Percentiles rank a stretch among this genome's conserved stretches.
Conservation (phyloP, 768 basidiomycete genomes). For the Hortiboletus campestris region DNA sequence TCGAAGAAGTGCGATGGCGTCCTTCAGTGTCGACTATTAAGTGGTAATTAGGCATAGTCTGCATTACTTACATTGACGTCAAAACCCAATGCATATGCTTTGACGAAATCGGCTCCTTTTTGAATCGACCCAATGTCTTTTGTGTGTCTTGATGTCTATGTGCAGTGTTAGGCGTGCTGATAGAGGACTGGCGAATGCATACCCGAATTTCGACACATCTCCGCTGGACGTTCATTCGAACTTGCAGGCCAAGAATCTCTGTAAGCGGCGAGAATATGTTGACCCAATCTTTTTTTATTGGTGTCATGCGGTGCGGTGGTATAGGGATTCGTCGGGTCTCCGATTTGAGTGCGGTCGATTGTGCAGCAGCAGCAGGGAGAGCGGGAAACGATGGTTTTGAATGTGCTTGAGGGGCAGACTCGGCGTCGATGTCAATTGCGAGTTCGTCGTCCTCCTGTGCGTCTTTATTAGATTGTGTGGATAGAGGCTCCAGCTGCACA, state of each 20-base stretch:
- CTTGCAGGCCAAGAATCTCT: constrained; percentile 91
- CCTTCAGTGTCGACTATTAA: constrained; percentile 45
- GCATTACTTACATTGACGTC: constrained; percentile 75
- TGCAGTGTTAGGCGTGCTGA: not conserved
- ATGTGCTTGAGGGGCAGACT: constrained; percentile 43
- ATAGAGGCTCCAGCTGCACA: constrained; percentile 26
- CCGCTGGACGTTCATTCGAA: constrained; percentile 93
- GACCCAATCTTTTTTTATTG: constrained; percentile 94
- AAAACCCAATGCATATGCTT: constrained; percentile 92
- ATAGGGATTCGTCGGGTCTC: constrained; percentile 89
- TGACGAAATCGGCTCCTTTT: constrained; percentile 96
- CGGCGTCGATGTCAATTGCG: constrained; percentile 54
- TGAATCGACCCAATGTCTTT: constrained; percentile 92
- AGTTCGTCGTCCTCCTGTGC: constrained; percentile 56
- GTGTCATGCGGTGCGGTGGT: constrained; percentile 97
- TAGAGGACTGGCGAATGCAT: constrained; percentile 30
- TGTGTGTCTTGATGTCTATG: constrained; percentile 90
- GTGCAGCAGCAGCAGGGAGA: constrained; percentile 57
- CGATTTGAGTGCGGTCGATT: constrained; percentile 57
- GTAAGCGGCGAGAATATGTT: constrained; percentile 94
- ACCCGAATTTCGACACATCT: constrained; percentile 92
- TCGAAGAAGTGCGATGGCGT: constrained; percentile 91
- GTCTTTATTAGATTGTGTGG: constrained; percentile 1
- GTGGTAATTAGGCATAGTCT: not conserved
- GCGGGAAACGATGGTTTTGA: constrained; percentile 69